Percentiles rank a stretch among this genome's conserved stretches.
These are phyloP conservation scores for Rickenella mellea DNA, from an alignment of 768 basidiomycete species.

Conservation along the genomic window DNA sequence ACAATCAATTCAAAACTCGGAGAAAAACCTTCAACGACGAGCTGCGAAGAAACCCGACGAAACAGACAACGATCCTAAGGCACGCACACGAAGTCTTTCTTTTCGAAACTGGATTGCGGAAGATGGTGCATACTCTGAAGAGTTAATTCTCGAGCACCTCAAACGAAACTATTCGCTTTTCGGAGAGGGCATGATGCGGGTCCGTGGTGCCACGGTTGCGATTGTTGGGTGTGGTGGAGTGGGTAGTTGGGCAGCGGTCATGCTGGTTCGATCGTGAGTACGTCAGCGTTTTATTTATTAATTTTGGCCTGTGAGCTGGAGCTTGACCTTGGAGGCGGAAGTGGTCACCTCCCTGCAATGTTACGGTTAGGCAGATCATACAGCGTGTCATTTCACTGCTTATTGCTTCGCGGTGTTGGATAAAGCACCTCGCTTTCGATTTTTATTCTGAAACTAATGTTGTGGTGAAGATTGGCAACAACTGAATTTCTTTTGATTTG, in stretches of 20 bases:
- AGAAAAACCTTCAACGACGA: not conserved
- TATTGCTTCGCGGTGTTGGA: too few relatives aligned
- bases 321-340: too few relatives aligned
- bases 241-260: slow-evolving; percentile 91
- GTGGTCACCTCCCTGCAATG: too few relatives aligned
- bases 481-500: too few relatives aligned
- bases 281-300: not conserved
- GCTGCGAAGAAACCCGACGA: not conserved
- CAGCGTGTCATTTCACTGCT: too few relatives aligned
- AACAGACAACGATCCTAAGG: not conserved
- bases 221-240: slow-evolving; percentile 95
- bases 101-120: not conserved
- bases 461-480: too few relatives aligned
- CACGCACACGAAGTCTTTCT: not conserved
- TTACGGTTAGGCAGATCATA: too few relatives aligned
- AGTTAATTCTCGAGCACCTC: slow-evolving; percentile 79
- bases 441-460: too few relatives aligned
- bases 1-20: not conserved
- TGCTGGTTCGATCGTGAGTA: slow-evolving; percentile 84
- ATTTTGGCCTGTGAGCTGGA: too few relatives aligned
- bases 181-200: slow-evolving; percentile 74
- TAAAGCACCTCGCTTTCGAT: too few relatives aligned
- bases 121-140: slow-evolving; percentile 52
- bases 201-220: slow-evolving; percentile 70
- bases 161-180: slow-evolving; percentile 94